Evolutionary conservation across 2,329 filamentous ascomycete genomes (phyloP), one percentile per base, ranked within the genome.

Genomic region (Ploettnerulaceae sp.): DNA sequence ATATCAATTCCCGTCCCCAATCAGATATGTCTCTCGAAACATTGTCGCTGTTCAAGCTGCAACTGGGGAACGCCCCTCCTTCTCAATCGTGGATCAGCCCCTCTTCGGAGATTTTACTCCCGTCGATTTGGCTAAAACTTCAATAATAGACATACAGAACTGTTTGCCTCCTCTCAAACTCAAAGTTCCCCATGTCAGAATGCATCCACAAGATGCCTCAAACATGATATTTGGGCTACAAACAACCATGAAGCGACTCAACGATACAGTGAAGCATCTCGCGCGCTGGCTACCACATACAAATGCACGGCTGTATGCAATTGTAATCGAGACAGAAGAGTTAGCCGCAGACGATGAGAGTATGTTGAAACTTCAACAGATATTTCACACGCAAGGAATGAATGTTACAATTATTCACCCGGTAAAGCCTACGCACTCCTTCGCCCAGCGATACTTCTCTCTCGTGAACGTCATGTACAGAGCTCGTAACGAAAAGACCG

Each of bases 201-300:
- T 45, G 24, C 31, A 22, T 1, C 40, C 46, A 15, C 47, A 71
- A 48, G 75, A 80, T 50, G 69, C 75, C 6, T 75, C 74, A 41
- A 74, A 78, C 51, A 77, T 79, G 63, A 74, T 79, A 63, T 64
- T 64, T 43, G 61, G 59, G 8, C 28, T 62, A 7, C 58, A 61
- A 31, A 64, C 61, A 0, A 63, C 60, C 8, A 58, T 63, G 25
- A 44, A 44, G 7, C 52, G 61, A 7, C 48, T 64, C 21, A 57
- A 53, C 15, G 58, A 57, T 17, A 62, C 61, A 3, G 55, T 60
- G 12, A 58, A 57, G 37, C 61, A 62, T 40, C 38, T 64, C 15
- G 56, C 50, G 22, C 52, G 60, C n/a, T 64, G 61, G 61, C 51
- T 64, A 1, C 56, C 61, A 25, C 34, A 61, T 37, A 62, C 58